Evolutionary conservation across 345 rosid genomes (phyloP).

Genomic region (Aurinia saxatilis): DNA sequence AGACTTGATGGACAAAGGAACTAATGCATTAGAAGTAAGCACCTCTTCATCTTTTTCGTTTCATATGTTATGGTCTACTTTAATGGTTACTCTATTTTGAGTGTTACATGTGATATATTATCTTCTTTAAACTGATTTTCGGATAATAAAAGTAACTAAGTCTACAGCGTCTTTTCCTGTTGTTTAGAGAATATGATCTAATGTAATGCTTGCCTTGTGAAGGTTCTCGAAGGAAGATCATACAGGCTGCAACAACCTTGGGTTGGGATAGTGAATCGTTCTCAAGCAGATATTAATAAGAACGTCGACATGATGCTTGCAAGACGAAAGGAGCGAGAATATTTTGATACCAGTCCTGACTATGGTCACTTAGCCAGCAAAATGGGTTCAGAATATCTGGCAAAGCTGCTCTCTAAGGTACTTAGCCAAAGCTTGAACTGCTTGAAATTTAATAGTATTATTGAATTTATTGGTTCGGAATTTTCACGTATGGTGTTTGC

Average conservation of each 20-base stretch:
- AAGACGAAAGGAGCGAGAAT: slow-evolving; percentile 76
- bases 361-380: slow-evolving; percentile 83
- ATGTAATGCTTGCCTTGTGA: not conserved
- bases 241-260: slow-evolving; percentile 83
- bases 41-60: slow-evolving; percentile 2
- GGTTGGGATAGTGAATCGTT: slow-evolving; percentile 98
- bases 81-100: not conserved
- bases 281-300: slow-evolving; percentile 94
- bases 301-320: slow-evolving; percentile 88
- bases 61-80: not conserved
- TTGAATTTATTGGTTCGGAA: not conserved
- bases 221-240: slow-evolving; percentile 97
- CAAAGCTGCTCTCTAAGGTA: slow-evolving; percentile 92
- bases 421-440: not conserved
- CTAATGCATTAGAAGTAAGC: slow-evolving; percentile 82
- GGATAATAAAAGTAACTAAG: not conserved
- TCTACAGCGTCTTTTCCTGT: not conserved
- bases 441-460: not conserved
- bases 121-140: not conserved
- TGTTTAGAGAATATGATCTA: not conserved
- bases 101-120: not conserved
- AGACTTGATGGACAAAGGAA: slow-evolving; percentile 98
- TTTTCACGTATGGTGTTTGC: not conserved
- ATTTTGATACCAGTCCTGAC: slow-evolving; percentile 87
- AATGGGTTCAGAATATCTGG: slow-evolving; percentile 98